phyloP scores from a whole-genome alignment of 306 rosid species.

The Quercus engelmannii region DNA sequence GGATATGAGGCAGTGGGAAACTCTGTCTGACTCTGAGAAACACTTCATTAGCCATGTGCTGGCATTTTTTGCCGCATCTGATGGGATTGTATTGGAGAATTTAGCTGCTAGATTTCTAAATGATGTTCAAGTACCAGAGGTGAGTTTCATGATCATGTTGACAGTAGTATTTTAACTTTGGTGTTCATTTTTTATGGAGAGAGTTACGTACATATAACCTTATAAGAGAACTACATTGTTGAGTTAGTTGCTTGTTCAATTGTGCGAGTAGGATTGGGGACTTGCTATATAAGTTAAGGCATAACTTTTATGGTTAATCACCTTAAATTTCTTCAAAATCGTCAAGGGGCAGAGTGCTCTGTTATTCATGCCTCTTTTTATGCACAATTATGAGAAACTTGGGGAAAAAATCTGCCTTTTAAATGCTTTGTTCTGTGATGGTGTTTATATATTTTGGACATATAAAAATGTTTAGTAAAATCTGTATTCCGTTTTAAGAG shows the following conservation, averaged over 20 bases:
- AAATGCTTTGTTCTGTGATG: not conserved
- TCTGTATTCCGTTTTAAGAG: not conserved
- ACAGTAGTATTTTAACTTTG: not conserved
- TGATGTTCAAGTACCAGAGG: slow-evolving; percentile 90
- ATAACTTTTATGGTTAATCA: not conserved
- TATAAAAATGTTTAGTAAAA: not conserved
- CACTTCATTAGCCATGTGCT: slow-evolving; percentile 74
- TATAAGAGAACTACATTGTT: not conserved
- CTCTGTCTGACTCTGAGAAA: slow-evolving; percentile 70
- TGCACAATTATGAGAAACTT: not conserved
- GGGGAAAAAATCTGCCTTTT: not conserved
- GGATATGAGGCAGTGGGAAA: slow-evolving; percentile 72
- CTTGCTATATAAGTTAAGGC: slow-evolving; percentile 1
- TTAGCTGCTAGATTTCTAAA: slow-evolving; percentile 81
- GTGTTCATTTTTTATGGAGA: not conserved
- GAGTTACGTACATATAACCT: not conserved
- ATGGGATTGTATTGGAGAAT: slow-evolving; percentile 88
- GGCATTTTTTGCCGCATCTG: slow-evolving; percentile 93
- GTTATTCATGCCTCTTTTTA: not conserved
- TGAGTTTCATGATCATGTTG: slow-evolving; percentile 15
- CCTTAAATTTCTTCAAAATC: not conserved
- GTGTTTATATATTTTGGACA: not conserved
- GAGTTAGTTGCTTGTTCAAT: not conserved
- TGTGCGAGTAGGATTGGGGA: not conserved
- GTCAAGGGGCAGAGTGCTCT: not conserved